Evolutionary conservation across 306 rosid genomes (phyloP).

Genomic region (Oemleria cerasiformis): DNA sequence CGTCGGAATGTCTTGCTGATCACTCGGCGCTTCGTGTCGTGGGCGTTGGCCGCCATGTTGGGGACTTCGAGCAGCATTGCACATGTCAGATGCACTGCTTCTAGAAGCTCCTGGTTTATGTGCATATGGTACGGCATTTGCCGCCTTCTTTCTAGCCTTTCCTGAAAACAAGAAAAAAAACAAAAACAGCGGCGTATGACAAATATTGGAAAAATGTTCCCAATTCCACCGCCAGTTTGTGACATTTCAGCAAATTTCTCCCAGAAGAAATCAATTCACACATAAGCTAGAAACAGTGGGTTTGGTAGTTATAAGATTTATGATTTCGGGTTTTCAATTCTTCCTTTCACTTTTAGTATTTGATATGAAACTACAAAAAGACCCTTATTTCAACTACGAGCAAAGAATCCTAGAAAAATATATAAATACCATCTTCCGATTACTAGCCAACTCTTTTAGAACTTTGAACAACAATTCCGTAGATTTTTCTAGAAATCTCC

Average conservation of each 20-base stretch:
- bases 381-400: too few species aligned
- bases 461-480: too few species aligned
- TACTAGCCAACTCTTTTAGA: too few species aligned
- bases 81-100: conserved; percentile 76
- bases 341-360: too few species aligned
- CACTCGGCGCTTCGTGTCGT: conserved; percentile 66
- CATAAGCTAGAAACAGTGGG: neutral
- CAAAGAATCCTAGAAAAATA: too few species aligned
- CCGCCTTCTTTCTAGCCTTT: conserved; percentile 88
- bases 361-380: too few species aligned
- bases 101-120: conserved; percentile 86
- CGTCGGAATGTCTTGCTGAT: conserved; percentile 79
- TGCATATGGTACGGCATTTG: conserved; percentile 99
- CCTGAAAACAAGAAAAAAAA: conserved; percentile 40
- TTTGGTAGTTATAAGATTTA: too few species aligned
- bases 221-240: too few species aligned
- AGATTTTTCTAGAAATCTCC: too few species aligned
- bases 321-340: too few species aligned
- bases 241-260: neutral
- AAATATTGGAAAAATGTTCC: too few species aligned
- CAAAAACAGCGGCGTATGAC: neutral
- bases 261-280: neutral
- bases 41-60: conserved; percentile 73
- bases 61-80: conserved; percentile 98
- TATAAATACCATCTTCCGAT: too few species aligned